These are phyloP conservation scores for Lentinula detonsa DNA, from an alignment of 768 basidiomycete species.

Conservation along the genomic window DNA sequence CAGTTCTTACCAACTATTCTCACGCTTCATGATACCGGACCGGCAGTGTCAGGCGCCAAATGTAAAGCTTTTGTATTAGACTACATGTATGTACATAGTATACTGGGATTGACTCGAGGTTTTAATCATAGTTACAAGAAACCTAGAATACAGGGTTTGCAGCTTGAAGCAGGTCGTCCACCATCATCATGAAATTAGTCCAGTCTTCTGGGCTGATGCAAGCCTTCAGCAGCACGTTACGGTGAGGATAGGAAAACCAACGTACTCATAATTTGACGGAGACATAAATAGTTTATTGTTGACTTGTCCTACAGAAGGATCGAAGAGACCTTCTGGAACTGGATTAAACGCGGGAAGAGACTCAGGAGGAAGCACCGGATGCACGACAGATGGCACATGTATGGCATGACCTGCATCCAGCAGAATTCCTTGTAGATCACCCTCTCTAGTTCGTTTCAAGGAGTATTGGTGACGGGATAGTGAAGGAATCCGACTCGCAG, in stretches of 20 bases:
- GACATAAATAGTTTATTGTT: not conserved
- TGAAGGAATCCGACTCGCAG: not conserved
- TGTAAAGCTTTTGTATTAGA: too few relatives aligned
- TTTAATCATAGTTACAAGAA: not conserved
- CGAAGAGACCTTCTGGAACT: not conserved
- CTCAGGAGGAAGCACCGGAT: not conserved
- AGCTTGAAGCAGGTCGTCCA: not conserved
- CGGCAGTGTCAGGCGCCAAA: not conserved
- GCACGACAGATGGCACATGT: not conserved
- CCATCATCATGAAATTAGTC: not conserved
- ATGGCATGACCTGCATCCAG: not conserved
- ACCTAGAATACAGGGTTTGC: not conserved
- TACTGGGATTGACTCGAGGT: too few relatives aligned
- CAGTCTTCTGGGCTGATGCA: not conserved
- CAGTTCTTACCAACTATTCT: not conserved
- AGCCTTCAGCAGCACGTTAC: not conserved
- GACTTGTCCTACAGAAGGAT: not conserved
- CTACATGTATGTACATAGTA: too few relatives aligned
- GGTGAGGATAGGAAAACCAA: not conserved
- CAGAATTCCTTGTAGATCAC: not conserved
- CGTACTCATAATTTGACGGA: not conserved
- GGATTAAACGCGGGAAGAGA: not conserved
- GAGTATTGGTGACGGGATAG: not conserved
- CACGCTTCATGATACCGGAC: not conserved
- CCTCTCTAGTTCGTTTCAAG: not conserved